phyloP scores from a whole-genome alignment of 768 basidiomycete genomes.

The Serendipita sp. region DNA sequence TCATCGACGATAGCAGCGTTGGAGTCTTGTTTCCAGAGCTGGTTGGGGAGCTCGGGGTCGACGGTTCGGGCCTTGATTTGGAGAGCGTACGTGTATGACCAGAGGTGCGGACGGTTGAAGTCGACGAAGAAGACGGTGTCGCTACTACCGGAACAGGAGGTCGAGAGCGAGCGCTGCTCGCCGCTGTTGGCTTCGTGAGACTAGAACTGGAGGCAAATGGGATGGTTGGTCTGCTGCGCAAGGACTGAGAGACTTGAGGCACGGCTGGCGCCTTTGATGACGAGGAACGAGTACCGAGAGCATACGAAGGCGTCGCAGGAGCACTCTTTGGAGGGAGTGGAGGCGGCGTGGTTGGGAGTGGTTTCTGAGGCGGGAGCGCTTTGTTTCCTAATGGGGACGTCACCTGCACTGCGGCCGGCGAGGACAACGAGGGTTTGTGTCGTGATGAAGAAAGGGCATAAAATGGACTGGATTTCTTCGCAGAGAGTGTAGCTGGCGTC shows the following conservation, averaged over 20 bases:
- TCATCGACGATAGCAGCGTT: neutral
- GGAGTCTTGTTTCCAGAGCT: neutral
- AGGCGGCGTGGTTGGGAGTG: neutral
- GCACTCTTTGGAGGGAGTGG: slow-evolving; percentile 1
- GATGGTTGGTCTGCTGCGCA: neutral
- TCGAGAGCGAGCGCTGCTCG: slow-evolving; percentile 4
- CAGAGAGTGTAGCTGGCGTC: neutral
- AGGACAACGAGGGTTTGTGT: neutral
- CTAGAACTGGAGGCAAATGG: neutral
- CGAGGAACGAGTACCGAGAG: neutral
- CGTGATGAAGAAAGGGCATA: slow-evolving; percentile 1
- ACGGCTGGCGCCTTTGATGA: neutral
- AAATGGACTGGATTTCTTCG: neutral
- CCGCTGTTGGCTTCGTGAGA: neutral
- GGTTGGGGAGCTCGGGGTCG: neutral
- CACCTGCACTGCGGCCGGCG: neutral
- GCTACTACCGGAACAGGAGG: neutral
- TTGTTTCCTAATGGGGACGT: neutral
- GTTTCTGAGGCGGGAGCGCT: neutral
- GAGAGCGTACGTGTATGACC: neutral
- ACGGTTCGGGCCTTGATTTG: neutral
- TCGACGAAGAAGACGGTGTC: neutral
- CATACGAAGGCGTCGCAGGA: neutral
- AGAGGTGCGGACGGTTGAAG: neutral
- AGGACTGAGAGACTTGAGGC: neutral